Conservation (phyloP, 441 rosid species). For the Brassica balearica region DNA sequence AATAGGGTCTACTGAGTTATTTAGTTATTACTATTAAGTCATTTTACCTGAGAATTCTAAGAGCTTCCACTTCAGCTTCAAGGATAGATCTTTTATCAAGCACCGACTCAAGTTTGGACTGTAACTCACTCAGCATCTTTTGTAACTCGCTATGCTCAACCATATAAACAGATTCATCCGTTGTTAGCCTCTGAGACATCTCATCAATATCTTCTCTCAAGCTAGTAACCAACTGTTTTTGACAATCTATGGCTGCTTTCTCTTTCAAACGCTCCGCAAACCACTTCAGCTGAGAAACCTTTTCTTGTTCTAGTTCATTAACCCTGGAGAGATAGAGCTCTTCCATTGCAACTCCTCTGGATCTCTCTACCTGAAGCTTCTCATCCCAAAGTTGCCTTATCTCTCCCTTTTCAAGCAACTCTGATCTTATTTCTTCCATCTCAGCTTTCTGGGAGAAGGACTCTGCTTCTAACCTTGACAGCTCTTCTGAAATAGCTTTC, state of each 20-base stretch:
- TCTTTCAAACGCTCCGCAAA: slow-evolving; percentile 65
- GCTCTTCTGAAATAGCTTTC: slow-evolving; percentile 61
- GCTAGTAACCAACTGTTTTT: slow-evolving; percentile 69
- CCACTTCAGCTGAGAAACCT: slow-evolving; percentile 53
- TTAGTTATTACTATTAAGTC: slow-evolving; percentile 3
- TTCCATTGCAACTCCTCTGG: slow-evolving; percentile 56
- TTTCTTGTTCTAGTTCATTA: slow-evolving; percentile 65
- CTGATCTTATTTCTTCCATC: slow-evolving; percentile 68
- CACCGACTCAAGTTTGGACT: slow-evolving; percentile 56
- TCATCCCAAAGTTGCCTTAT: slow-evolving; percentile 74
- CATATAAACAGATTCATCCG: slow-evolving; percentile 59
- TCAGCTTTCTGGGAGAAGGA: slow-evolving; percentile 56
- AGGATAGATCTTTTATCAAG: slow-evolving; percentile 69
- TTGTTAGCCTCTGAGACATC: slow-evolving; percentile 70
- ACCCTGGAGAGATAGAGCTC: slow-evolving; percentile 49
- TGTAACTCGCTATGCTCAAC: slow-evolving; percentile 57
- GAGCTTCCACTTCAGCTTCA: slow-evolving; percentile 86
- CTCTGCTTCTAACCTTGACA: slow-evolving; percentile 73
- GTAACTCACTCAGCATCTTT: slow-evolving; percentile 52
- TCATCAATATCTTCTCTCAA: slow-evolving; percentile 73
- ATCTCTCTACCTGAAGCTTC: slow-evolving; percentile 65
- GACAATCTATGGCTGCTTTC: slow-evolving; percentile 83
- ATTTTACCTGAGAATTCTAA: slow-evolving; percentile 79
- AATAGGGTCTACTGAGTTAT: background rate
- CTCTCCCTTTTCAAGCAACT: slow-evolving; percentile 72